These are phyloP conservation scores for Pythium scleroteichum DNA, from an alignment of 352 stramenopile genomes.

Conservation along the genomic window DNA sequence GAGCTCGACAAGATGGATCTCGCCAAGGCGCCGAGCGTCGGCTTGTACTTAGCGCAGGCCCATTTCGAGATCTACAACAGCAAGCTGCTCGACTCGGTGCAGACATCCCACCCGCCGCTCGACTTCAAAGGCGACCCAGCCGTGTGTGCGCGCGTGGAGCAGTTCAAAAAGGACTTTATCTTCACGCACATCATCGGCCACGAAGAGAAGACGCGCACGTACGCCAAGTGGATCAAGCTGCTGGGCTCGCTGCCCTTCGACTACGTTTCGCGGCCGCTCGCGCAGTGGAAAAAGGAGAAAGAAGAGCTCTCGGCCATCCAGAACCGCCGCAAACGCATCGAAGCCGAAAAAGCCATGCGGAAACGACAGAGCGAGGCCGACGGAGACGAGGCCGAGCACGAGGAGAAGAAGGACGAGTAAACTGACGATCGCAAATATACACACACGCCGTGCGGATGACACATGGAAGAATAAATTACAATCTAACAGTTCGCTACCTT, in stretches of 20 bases:
- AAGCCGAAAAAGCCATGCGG: slow-evolving; percentile 29
- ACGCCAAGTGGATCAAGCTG: slow-evolving; percentile 78
- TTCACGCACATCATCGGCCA: slow-evolving; percentile 85
- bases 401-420: slow-evolving; percentile 3
- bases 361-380: slow-evolving; percentile 14
- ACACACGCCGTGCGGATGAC: not conserved
- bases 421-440: not conserved
- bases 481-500: not conserved
- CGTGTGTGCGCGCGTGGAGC: slow-evolving; percentile 55
- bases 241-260: slow-evolving; percentile 71
- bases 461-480: slow-evolving; percentile 15
- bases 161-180: slow-evolving; percentile 80
- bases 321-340: slow-evolving; percentile 25
- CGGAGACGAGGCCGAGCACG: not conserved
- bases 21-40: slow-evolving; percentile 84
- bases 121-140: slow-evolving; percentile 52
- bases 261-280: slow-evolving; percentile 59
- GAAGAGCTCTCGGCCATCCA: slow-evolving; percentile 42
- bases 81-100: slow-evolving; percentile 67
- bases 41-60: slow-evolving; percentile 81
- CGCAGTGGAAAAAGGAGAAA: slow-evolving; percentile 78
- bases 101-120: slow-evolving; percentile 67
- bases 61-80: slow-evolving; percentile 89
- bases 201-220: slow-evolving; percentile 72
- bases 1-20: slow-evolving; percentile 85